Percentiles rank a stretch among this genome's conserved stretches.
These are phyloP conservation scores for Plasmodium inui DNA, from an alignment of 169 alveolate species.

Conservation along the genomic window DNA sequence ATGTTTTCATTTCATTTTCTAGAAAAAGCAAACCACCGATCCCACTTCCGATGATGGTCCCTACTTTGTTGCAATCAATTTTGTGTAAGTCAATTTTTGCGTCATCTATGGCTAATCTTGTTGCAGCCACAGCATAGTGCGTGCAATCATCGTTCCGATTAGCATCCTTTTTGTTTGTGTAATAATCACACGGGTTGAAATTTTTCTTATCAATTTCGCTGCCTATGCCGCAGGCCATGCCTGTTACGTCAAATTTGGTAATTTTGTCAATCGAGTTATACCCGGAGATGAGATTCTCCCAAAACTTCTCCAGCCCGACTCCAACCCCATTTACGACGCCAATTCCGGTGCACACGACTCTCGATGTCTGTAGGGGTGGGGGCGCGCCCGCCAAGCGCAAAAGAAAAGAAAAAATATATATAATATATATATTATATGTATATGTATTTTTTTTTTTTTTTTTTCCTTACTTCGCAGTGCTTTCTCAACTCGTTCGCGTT, in stretches of 20 bases:
- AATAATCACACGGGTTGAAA: conserved; percentile 78
- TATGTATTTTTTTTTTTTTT: not conserved
- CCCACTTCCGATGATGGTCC: conserved; percentile 83
- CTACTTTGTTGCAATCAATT: conserved; percentile 76
- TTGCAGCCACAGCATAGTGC: conserved; percentile 83
- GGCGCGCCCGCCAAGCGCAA: not conserved
- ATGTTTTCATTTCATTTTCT: conserved; percentile 78
- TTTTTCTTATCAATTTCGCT: conserved; percentile 73
- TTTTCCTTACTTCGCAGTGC: conserved; percentile 48
- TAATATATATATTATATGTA: conserved; percentile 11
- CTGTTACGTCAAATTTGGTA: conserved; percentile 79
- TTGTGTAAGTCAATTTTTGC: conserved; percentile 71
- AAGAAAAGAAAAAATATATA: not conserved
- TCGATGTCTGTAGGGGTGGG: conserved; percentile 54
- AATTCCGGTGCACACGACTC: conserved; percentile 82
- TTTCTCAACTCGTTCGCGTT: conserved; percentile 41
- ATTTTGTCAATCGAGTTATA: conserved; percentile 77
- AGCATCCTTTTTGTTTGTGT: conserved; percentile 78
- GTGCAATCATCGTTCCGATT: conserved; percentile 82
- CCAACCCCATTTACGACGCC: conserved; percentile 84
- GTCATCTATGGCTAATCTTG: conserved; percentile 82
- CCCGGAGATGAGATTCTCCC: conserved; percentile 79
- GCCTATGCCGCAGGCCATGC: conserved; percentile 81
- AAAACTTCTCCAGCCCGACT: conserved; percentile 78
- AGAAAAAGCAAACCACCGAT: conserved; percentile 80